phyloP scores from a whole-genome alignment of 768 basidiomycete genomes.

The Serendipita sp. region DNA sequence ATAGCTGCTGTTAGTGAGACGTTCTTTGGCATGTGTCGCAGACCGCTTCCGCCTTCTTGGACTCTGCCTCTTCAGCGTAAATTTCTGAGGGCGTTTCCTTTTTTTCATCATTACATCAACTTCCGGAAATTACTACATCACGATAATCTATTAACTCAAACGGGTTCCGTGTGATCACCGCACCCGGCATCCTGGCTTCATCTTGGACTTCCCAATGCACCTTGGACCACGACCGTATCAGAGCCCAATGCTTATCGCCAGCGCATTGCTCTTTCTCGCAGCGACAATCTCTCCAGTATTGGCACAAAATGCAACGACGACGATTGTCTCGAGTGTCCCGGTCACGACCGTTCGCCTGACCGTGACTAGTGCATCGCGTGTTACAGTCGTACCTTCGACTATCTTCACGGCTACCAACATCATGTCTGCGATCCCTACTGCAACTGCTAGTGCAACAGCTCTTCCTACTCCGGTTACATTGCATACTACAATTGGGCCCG shows the following conservation, averaged over 20 bases:
- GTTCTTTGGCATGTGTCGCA: neutral
- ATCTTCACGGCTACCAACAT: conserved; percentile 24
- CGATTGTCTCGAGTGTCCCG: conserved; percentile 3
- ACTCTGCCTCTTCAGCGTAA: neutral
- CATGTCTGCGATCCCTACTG: conserved; percentile 27
- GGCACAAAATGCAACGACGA: conserved; percentile 1
- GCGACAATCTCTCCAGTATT: neutral
- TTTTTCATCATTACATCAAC: neutral
- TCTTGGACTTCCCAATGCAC: neutral
- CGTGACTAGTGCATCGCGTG: conserved; percentile 13
- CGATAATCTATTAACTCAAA: too few relatives aligned
- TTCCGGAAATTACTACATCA: too few relatives aligned
- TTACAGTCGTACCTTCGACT: conserved; percentile 19
- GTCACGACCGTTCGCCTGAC: conserved; percentile 8
- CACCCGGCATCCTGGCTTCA: neutral
- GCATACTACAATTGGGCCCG: conserved; percentile 64
- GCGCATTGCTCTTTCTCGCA: neutral
- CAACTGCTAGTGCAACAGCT: conserved; percentile 21
- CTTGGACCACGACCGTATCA: neutral
- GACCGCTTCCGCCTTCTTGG: neutral
- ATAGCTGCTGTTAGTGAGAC: neutral
- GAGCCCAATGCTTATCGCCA: neutral
- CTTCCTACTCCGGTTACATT: conserved; percentile 22
- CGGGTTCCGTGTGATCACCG: too few relatives aligned
- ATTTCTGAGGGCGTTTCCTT: too few relatives aligned